phyloP scores from a whole-genome alignment of 1,139 yeast species.

The Sugiyamaella paludigena region DNA sequence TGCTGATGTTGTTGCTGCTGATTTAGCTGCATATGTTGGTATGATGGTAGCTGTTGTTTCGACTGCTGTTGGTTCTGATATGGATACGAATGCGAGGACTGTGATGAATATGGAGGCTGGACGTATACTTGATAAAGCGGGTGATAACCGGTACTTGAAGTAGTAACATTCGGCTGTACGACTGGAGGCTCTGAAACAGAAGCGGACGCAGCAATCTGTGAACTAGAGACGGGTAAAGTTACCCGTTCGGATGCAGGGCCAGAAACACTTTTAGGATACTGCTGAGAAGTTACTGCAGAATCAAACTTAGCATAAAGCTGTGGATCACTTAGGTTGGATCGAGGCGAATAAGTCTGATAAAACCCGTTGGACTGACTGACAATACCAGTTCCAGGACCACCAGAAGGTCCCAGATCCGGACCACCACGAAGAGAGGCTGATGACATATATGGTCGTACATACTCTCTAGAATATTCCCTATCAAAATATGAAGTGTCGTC shows the following conservation, averaged over 20 bases:
- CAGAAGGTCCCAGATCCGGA: no score
- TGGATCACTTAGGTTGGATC: conserved; percentile 9
- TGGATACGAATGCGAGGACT: neutral
- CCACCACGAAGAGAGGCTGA: conserved; percentile 4
- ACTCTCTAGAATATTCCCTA: conserved; percentile 8
- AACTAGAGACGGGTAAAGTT: no score
- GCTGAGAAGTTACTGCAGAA: neutral
- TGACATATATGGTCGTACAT: neutral
- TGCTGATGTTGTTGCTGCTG: neutral
- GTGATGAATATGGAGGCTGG: neutral
- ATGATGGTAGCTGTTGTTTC: neutral
- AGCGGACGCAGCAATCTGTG: neutral
- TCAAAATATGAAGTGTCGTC: neutral
- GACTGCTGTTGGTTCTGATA: neutral
- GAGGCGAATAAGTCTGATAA: neutral
- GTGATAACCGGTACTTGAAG: neutral
- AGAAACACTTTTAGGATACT: neutral
- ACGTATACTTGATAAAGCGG: neutral
- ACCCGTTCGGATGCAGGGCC: neutral
- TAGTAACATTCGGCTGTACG: neutral
- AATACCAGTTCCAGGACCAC: neutral
- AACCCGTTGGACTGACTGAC: neutral
- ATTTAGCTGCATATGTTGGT: neutral
- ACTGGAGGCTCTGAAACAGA: neutral
- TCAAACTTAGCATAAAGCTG: conserved; percentile 7